These are phyloP conservation scores for Rhododendron kiyosumense DNA, from an alignment of 148 eudicot genomes.

Conservation along the genomic window DNA sequence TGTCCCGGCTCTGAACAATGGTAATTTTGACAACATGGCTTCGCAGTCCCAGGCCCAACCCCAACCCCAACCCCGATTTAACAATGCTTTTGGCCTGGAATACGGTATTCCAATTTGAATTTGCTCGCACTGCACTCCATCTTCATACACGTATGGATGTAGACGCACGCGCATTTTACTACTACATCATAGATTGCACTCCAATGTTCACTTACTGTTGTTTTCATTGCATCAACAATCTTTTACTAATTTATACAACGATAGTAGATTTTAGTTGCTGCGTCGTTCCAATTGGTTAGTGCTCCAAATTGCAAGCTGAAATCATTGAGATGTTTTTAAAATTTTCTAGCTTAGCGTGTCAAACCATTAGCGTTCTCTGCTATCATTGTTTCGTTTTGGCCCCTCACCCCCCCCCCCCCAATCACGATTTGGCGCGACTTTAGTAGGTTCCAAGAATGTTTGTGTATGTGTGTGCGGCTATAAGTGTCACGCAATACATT, in stretches of 20 bases:
- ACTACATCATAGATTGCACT: neutral
- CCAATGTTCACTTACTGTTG: neutral
- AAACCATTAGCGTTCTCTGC: neutral
- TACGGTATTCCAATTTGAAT: constrained; percentile 21
- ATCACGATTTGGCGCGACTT: neutral
- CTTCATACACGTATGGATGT: neutral
- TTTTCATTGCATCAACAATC: neutral
- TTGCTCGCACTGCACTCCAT: neutral
- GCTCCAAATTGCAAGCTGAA: neutral
- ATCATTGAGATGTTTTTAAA: neutral
- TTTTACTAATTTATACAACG: neutral
- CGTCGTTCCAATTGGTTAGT: neutral
- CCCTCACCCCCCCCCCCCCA: neutral
- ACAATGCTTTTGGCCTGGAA: constrained; percentile 9
- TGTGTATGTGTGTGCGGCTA: neutral
- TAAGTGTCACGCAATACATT: neutral
- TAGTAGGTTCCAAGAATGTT: neutral
- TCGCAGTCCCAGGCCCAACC: neutral
- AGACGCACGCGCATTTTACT: too few relatives aligned
- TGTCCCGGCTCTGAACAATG: constrained; percentile 31
- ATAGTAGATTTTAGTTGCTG: neutral
- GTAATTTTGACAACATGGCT: constrained; percentile 26
- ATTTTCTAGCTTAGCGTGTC: neutral
- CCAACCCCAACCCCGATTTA: constrained; percentile 2
- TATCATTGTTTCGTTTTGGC: neutral